Evolutionary conservation across 2,329 filamentous ascomycete genomes (phyloP), one percentile per base, ranked within the genome.

Genomic region (Lasiodiplodia theobromae): DNA sequence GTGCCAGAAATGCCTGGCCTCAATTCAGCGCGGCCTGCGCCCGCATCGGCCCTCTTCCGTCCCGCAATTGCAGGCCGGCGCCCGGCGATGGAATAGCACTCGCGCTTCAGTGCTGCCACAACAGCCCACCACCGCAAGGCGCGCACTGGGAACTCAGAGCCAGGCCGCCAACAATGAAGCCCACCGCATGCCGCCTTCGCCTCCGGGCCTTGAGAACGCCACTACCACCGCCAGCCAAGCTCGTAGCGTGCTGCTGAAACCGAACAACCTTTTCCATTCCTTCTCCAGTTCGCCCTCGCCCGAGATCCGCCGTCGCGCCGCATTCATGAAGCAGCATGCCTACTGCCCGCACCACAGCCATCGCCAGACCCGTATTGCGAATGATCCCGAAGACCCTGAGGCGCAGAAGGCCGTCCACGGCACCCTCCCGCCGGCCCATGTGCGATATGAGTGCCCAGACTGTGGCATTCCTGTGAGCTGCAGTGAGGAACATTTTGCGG

Each of bases 401-500:
- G 85, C 85, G 40, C 83, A 84, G 70, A 89, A 90, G 75, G 80
- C 82, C 21, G 77, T 81, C 21, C 86, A 83, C 12, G 88, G 87
- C 28, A 75, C 81, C 49, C 80, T 89, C 70, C 86, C 93, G 11
- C 91, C 95, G 0, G 89, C 90, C 18, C 93, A 97, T 80, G 93
- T 97, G 65, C 86, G 92, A 73, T 97, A 97, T 76, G 96, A 98
- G 80, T 99, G 96, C 75, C 94, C 96, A 0, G 95, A 99, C 79
- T 99, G 96, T 74, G 96, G 96, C 16, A 88, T 98, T 52, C 94
- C 96, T 0, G 90, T 97, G 7, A 97, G 96, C 78, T 99, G 96
- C 83, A 95, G 89, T 73, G 92, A 97, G 80, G 91, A 93, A 73
- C 96, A 99, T 79, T 98, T 95, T 92, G 93, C 92, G 77, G 93